Conservation (phyloP, 495 filamentous ascomycete genomes). For the Talaromyces wortmannii region DNA sequence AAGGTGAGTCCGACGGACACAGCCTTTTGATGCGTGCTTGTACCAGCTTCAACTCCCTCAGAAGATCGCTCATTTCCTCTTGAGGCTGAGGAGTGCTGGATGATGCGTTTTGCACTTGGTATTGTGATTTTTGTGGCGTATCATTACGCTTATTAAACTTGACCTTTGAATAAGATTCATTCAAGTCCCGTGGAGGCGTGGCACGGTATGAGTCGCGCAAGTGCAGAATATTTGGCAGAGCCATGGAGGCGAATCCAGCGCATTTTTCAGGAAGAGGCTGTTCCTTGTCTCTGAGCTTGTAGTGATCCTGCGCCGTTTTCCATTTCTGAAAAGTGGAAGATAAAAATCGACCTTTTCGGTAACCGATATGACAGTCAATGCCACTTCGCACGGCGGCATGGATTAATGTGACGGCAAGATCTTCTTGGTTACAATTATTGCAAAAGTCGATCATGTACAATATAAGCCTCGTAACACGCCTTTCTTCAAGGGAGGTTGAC, state of each 20-base stretch:
- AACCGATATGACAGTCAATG: constrained; percentile 19
- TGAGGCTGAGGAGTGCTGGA: neutral
- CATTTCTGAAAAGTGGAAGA: constrained; percentile 14
- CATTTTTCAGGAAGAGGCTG: constrained; percentile 28
- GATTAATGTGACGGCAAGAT: constrained; percentile 27
- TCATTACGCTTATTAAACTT: neutral
- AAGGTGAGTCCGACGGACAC: neutral
- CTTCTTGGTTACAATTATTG: constrained; percentile 22
- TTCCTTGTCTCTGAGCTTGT: constrained; percentile 8
- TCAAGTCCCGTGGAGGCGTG: neutral
- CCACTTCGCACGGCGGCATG: constrained; percentile 29
- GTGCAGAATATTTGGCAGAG: constrained; percentile 10
- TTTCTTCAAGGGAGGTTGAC: constrained; percentile 18
- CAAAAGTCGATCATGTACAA: constrained; percentile 33
- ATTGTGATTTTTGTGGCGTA: neutral
- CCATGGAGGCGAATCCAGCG: constrained; percentile 21
- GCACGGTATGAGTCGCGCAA: neutral
- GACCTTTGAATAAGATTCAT: neutral
- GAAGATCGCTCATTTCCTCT: neutral
- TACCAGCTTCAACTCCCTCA: neutral
- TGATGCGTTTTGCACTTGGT: neutral
- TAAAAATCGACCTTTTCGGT: constrained; percentile 6
- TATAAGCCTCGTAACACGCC: constrained; percentile 25
- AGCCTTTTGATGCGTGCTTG: neutral
- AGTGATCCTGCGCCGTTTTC: constrained; percentile 15